A percentile compares a stretch with the other conserved stretches of the same genome.
These are phyloP conservation scores for Epichloe hybrida DNA, from an alignment of 2,329 filamentous ascomycete genomes.

Conservation along the genomic window DNA sequence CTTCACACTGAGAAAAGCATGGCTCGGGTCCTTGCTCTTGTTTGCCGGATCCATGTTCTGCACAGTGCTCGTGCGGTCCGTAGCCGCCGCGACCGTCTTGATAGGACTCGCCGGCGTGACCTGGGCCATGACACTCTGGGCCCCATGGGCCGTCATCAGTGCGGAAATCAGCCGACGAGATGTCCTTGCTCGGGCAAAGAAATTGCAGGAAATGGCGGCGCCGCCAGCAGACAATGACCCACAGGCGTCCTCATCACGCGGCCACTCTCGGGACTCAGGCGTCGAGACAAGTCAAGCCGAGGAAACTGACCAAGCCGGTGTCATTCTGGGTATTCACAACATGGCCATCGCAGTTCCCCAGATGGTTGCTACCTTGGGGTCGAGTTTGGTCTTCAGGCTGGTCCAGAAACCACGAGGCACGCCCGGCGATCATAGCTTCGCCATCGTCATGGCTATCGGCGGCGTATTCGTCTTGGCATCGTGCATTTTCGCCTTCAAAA, in stretches of 20 bases:
- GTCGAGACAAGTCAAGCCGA: constrained; percentile 29
- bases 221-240: not conserved
- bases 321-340: constrained; percentile 91
- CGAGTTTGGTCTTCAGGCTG: constrained; percentile 69
- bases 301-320: constrained; percentile 64
- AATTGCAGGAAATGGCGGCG: constrained; percentile 11
- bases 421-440: constrained; percentile 75
- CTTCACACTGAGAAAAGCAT: constrained; percentile 76
- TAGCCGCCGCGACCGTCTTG: constrained; percentile 59
- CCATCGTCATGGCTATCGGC: constrained; percentile 74
- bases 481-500: constrained; percentile 55
- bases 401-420: constrained; percentile 78
- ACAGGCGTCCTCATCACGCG: constrained; percentile 1
- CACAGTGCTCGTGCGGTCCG: constrained; percentile 64
- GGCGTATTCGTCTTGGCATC: constrained; percentile 67
- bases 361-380: constrained; percentile 76
- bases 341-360: constrained; percentile 87
- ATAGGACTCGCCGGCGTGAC: constrained; percentile 76
- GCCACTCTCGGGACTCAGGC: constrained; percentile 10
- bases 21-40: constrained; percentile 74
- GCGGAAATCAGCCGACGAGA: constrained; percentile 81
- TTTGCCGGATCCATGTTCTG: constrained; percentile 72
- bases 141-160: constrained; percentile 87
- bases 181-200: constrained; percentile 33
- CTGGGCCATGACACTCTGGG: constrained; percentile 90